Evolutionary conservation across 2,329 filamentous ascomycete species (phyloP), one percentile per base, ranked within the genome.

Genomic region (Polychaeton citri): DNA sequence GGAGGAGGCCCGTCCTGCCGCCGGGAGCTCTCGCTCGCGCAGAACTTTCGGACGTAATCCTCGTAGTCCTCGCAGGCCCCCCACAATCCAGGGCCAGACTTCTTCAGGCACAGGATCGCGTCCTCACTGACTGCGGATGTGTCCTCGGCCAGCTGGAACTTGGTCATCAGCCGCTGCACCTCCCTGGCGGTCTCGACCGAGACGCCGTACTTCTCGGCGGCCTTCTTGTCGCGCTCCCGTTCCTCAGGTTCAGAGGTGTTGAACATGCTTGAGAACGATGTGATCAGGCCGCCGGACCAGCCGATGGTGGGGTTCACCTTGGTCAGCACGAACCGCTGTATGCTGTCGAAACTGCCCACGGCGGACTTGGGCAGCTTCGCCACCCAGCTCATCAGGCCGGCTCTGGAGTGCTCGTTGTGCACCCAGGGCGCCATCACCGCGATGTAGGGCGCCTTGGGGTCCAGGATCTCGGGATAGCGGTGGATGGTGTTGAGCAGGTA

Each of bases 401-500:
- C 26, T 15, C 21, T 19, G 21, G 35, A 33, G 31, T 21, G 21
- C 28, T 13, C 21, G 13, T 15, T 28, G 7, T 10, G 12, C 24
- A 7, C 7, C 15, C 9, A 36, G 37, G 7, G 32, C 42, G 49
- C 46, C n/a, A 55, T 44, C 26, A 60, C 40, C 5, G 44, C 49
- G 30, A 45, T 50, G 45, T 40, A 62, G 5, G 47, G 50, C 36
- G 30, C 43, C 38, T 45, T 49, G 17, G 39, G 49, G 32, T 48
- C 46, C 40, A 65, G 49, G 15, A 64, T 43, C 5, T 51, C 34
- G 4, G 53, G 58, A 20, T 51, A 47, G 6, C 51, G 42, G 20
- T 45, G 44, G 13, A 67, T 45, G 4, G 62, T 59, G 36, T 67
- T 67, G 17, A 68, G 46, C 3, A 55, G 42, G 38, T 63, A 67